These are phyloP conservation scores for Danielia oregonensis DNA, from an alignment of 805 yeast genomes.

Conservation along the genomic window DNA sequence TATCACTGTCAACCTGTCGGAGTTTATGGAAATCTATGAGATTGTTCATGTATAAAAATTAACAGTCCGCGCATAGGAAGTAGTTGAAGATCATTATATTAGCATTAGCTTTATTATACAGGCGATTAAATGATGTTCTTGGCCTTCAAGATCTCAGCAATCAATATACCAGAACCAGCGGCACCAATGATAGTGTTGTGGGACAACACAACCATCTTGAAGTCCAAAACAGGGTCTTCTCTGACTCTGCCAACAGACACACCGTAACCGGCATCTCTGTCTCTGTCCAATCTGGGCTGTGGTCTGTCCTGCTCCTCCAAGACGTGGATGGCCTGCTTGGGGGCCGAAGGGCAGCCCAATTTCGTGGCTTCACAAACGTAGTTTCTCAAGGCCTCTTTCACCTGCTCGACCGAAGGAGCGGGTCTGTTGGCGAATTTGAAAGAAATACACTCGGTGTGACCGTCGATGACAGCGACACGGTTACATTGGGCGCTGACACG, in stretches of 20 bases:
- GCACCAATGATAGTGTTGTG: conserved; percentile 98
- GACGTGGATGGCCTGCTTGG: conserved; percentile 86
- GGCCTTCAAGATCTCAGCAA: conserved; percentile 84
- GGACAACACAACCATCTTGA: conserved; percentile 94
- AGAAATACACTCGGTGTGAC: conserved; percentile 94
- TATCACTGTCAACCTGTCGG: conserved; percentile 7
- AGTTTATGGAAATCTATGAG: conserved; percentile 3
- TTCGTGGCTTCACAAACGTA: conserved; percentile 80
- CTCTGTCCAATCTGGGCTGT: conserved; percentile 95
- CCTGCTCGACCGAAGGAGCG: conserved; percentile 79
- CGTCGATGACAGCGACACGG: conserved; percentile 95
- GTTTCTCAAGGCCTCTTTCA: conserved; percentile 64
- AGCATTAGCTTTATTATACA: not conserved
- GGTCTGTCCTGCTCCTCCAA: conserved; percentile 92
- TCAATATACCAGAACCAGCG: conserved; percentile 96
- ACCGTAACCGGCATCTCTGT: conserved; percentile 90
- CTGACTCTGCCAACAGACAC: conserved; percentile 94
- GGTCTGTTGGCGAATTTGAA: conserved; percentile 77
- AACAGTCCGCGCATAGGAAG: no score
- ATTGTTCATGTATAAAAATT: conserved; percentile 2
- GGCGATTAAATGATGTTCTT: conserved; percentile 60
- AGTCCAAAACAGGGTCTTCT: conserved; percentile 88
- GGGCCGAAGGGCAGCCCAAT: conserved; percentile 87
- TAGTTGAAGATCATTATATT: no score
- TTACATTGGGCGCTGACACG: conserved; percentile 94